These are phyloP conservation scores for Lagerstroemia speciosa DNA, from an alignment of 345 rosid species.

Conservation along the genomic window DNA sequence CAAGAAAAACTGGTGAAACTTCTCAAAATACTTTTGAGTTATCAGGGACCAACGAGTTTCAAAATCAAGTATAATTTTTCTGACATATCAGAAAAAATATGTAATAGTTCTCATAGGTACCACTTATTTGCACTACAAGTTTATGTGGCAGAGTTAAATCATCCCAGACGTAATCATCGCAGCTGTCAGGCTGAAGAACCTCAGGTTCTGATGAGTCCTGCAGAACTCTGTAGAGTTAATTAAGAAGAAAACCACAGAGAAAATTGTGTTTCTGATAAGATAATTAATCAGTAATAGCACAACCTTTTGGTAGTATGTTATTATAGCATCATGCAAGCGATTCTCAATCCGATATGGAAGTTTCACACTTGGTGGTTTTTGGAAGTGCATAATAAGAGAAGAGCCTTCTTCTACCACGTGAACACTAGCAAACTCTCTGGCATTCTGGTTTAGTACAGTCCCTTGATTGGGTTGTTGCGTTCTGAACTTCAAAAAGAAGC, in stretches of 20 bases:
- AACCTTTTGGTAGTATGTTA: slow-evolving; percentile 90
- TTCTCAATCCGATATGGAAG: slow-evolving; percentile 90
- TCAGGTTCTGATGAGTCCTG: slow-evolving; percentile 78
- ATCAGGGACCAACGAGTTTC: neutral
- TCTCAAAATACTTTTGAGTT: neutral
- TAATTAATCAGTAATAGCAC: slow-evolving; percentile 19
- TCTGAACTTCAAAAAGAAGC: slow-evolving; percentile 76
- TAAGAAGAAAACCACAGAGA: slow-evolving; percentile 6
- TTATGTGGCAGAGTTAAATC: slow-evolving; percentile 82
- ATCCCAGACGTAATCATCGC: slow-evolving; percentile 81
- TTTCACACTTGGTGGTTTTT: slow-evolving; percentile 55
- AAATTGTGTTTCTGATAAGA: neutral
- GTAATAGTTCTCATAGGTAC: slow-evolving; percentile 25
- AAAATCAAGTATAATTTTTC: neutral
- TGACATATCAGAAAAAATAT: neutral
- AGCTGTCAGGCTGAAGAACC: slow-evolving; percentile 62
- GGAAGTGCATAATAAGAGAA: slow-evolving; percentile 62
- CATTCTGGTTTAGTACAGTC: slow-evolving; percentile 17
- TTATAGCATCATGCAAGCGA: slow-evolving; percentile 45
- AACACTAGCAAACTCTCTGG: slow-evolving; percentile 60
- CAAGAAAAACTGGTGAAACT: neutral
- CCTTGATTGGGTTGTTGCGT: slow-evolving; percentile 40
- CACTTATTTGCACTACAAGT: slow-evolving; percentile 61
- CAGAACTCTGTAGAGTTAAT: slow-evolving; percentile 15
- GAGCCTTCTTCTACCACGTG: slow-evolving; percentile 81